These are phyloP conservation scores for Prunus armeniaca DNA, from an alignment of 306 rosid species.

Conservation along the genomic window DNA sequence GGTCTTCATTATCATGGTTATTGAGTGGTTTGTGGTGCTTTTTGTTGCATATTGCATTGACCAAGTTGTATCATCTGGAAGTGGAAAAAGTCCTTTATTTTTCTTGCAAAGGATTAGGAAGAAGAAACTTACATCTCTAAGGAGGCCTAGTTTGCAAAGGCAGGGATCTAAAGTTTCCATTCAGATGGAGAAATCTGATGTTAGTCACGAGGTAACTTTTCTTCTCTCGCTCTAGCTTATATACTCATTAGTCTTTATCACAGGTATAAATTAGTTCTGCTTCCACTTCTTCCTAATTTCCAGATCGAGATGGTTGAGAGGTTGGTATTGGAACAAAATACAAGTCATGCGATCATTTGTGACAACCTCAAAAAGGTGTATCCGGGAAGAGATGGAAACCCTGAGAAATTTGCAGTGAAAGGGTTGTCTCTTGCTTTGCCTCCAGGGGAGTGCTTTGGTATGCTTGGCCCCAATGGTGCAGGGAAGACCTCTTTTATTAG, in stretches of 20 bases:
- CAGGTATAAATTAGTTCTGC: not conserved
- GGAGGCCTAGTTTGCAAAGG: slow-evolving; percentile 49
- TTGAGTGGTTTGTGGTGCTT: slow-evolving; percentile 69
- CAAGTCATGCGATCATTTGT: not conserved
- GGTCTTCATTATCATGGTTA: slow-evolving; percentile 53
- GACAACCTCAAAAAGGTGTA: not conserved
- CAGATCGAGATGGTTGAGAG: not conserved
- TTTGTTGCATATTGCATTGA: slow-evolving; percentile 62
- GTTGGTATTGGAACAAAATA: not conserved
- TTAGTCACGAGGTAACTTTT: slow-evolving; percentile 68
- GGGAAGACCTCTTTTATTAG: slow-evolving; percentile 1
- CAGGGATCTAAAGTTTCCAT: slow-evolving; percentile 68
- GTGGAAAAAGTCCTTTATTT: slow-evolving; percentile 57
- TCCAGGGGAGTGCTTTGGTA: not conserved
- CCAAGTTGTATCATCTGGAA: slow-evolving; percentile 59
- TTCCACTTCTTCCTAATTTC: not conserved
- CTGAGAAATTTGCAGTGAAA: not conserved
- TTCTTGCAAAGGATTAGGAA: slow-evolving; percentile 55
- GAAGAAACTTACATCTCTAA: slow-evolving; percentile 40
- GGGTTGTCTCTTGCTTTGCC: not conserved
- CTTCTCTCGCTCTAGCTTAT: not conserved
- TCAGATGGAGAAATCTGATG: slow-evolving; percentile 75
- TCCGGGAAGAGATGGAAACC: not conserved
- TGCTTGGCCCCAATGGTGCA: not conserved
- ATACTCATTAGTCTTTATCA: not conserved